Percentiles rank a stretch among this genome's conserved stretches.
Evolutionary conservation across 1,284 basidiomycete species (phyloP).

Genomic region (Ustilago tritici): DNA sequence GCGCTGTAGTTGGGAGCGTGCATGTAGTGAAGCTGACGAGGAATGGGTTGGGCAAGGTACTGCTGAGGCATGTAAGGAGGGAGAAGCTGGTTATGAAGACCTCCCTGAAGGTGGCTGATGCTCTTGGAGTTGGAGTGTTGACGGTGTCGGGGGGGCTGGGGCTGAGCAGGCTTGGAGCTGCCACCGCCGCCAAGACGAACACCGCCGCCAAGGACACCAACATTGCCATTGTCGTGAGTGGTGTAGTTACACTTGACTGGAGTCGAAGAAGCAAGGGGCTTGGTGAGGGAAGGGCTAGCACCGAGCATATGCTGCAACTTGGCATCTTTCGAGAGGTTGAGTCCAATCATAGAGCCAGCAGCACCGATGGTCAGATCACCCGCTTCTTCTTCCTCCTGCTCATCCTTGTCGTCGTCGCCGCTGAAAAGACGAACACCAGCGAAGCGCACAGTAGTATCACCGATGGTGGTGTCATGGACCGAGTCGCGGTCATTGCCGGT

Average conservation of each 20-base stretch:
- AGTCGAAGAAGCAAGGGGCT: slow-evolving; percentile 8
- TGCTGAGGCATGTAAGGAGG: slow-evolving; percentile 23
- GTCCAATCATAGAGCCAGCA: slow-evolving; percentile 28
- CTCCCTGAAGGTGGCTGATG: slow-evolving; percentile 36
- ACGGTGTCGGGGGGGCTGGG: slow-evolving; percentile 19
- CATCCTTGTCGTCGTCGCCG: slow-evolving; percentile 27
- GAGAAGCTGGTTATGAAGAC: slow-evolving; percentile 26
- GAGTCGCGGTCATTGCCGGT: slow-evolving; percentile 15
- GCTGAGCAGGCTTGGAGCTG: not conserved
- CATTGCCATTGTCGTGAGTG: slow-evolving; percentile 62
- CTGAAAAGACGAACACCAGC: slow-evolving; percentile 36
- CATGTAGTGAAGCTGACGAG: slow-evolving; percentile 10
- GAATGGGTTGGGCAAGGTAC: not conserved
- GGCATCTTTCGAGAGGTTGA: slow-evolving; percentile 16
- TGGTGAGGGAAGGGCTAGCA: slow-evolving; percentile 7
- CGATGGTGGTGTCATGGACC: slow-evolving; percentile 35
- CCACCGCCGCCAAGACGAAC: slow-evolving; percentile 53
- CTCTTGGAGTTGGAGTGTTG: slow-evolving; percentile 45
- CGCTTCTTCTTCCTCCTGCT: slow-evolving; percentile 25
- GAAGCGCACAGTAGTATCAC: slow-evolving; percentile 38
- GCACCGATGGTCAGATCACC: slow-evolving; percentile 49
- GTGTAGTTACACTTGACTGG: slow-evolving; percentile 57
- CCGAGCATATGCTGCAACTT: not conserved
- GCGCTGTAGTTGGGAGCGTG: slow-evolving; percentile 36
- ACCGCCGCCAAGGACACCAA: slow-evolving; percentile 62